Base-by-base conservation (phyloP, 257 asterid genomes). In the Oldenlandia corymbosa region DNA sequence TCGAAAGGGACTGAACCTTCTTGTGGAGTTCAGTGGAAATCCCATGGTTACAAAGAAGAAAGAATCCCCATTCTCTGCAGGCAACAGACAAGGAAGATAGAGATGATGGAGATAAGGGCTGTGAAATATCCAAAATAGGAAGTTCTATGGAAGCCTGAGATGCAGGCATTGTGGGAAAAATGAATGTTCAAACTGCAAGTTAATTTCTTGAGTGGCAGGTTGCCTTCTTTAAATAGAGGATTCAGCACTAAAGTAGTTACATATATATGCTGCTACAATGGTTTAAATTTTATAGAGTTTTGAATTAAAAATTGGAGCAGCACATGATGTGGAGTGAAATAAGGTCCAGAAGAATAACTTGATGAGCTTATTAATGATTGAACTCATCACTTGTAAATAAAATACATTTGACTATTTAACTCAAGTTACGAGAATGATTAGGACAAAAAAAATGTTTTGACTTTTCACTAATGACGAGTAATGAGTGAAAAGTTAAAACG, bases 61-160 rank as follows among this genome's bases (percentile, higher is more conserved):
- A 86, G 55, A 87, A 84, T 5, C 91, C 89, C 91, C 87, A 86
- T 68, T 84, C 87, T 70, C 63, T 78, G 66, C 95, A 86, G 60
- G 91, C 91, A 30, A 57, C 54, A 71, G 83, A 72, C 42, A 84
- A 76, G 64, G 88, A 77, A 45, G 88, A 75, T 23, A 86, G 80
- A 32, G 81, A 58, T 27, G 83, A 73, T 5, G 83, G 72, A 68
- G 49, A 61, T 7, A 78, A 66, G 58, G 89, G 85, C 81, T 80
- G 82, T 55, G 87, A 78, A 70, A 84, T 68, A 81, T 86, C 91
- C 66, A 82, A 73, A 37, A 75, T 64, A 42, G 86, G 91, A 73
- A 86, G 91, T 27, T 78, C 67, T 45, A 87, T 10, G 62, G 62
- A 32, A 57, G 30, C 28, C 14, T 57, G 46, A 57, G 62, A 9